These are phyloP conservation scores for Xerocomus nothofagi DNA, from an alignment of 1,284 basidiomycete species.

Conservation along the genomic window DNA sequence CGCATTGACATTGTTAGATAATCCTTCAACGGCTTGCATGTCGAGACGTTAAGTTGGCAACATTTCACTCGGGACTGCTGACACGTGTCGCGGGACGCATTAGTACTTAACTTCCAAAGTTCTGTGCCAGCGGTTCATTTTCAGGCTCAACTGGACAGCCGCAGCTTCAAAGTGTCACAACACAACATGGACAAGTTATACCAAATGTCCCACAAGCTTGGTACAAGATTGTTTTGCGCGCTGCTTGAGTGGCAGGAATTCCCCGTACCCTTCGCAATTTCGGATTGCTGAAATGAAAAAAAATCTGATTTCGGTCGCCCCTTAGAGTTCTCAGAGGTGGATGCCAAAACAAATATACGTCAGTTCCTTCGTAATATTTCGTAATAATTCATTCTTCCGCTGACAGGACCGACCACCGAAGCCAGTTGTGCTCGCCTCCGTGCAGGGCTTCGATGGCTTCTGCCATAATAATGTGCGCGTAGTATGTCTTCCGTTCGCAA, in stretches of 20 bases:
- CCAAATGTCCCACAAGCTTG: not conserved
- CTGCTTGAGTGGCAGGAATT: not conserved
- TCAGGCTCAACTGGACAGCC: too few species aligned
- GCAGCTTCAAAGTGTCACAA: not conserved
- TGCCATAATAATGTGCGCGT: conserved; percentile 10
- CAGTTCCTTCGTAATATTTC: too few species aligned
- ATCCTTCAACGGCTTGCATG: too few species aligned
- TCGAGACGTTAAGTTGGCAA: too few species aligned
- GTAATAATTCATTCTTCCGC: conserved; percentile 15
- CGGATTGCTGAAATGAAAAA: not conserved
- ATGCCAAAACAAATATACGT: too few species aligned
- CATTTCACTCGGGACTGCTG: too few species aligned
- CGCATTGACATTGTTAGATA: too few species aligned
- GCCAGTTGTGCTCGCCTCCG: conserved; percentile 4
- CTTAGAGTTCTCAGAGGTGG: not conserved
- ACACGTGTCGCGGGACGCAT: too few species aligned
- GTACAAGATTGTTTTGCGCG: not conserved
- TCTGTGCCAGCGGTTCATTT: not conserved
- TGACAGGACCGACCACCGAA: not conserved
- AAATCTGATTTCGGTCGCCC: conserved; percentile 8
- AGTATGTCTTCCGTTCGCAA: not conserved
- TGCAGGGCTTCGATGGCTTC: conserved; percentile 2
- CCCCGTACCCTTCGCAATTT: not conserved
- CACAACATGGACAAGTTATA: not conserved
- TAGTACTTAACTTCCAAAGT: too few species aligned